Evolutionary conservation across 169 alveolate genomes (phyloP).

Genomic region (Toxoplasma gondii): DNA sequence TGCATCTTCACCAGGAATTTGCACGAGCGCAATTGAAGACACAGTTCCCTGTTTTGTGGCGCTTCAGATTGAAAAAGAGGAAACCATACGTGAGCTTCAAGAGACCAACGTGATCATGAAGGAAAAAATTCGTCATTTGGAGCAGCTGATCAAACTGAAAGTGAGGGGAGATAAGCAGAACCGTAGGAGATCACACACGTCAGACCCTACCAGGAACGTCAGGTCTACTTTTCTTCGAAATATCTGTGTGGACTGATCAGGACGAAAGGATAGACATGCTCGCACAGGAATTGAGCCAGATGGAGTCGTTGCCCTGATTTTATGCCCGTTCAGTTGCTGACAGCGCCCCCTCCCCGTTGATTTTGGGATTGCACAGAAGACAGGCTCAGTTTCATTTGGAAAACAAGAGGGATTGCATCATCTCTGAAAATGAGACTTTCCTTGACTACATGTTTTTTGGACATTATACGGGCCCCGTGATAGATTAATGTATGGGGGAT

Average conservation of each 20-base stretch:
- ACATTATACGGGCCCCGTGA: no score
- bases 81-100: constrained; percentile 68
- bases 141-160: constrained; percentile 73
- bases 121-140: constrained; percentile 70
- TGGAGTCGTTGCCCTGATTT: not conserved
- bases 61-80: constrained; percentile 64
- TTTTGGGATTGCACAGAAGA: no score
- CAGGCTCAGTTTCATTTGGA: no score
- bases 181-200: not conserved
- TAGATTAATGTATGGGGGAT: no score
- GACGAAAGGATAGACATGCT: constrained; percentile 58
- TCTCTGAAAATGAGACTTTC: no score
- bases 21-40: no score
- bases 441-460: no score
- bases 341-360: not conserved
- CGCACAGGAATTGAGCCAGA: constrained; percentile 41
- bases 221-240: not conserved
- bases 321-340: not conserved
- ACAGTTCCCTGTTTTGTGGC: not conserved
- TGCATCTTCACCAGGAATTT: no score
- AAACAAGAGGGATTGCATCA: no score
- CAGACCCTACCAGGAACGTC: not conserved
- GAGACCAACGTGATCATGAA: constrained; percentile 72
- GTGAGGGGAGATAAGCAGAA: constrained; percentile 26
- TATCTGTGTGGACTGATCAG: not conserved